Evolutionary conservation across 352 stramenopile species (phyloP).

Genomic region (Globisporangium barbulae): DNA sequence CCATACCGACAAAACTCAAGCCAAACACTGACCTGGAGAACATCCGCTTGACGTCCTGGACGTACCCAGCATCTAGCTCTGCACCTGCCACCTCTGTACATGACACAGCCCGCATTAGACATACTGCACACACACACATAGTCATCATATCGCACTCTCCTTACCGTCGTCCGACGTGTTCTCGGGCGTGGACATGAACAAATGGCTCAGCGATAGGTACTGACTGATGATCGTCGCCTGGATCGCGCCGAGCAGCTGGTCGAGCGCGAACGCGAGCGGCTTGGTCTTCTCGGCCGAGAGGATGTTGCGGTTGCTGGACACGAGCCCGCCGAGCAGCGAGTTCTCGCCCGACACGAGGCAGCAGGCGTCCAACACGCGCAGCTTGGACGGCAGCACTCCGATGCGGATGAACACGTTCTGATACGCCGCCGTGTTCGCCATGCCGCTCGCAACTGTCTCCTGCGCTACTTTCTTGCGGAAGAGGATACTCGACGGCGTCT

Average conservation of each 20-base stretch:
- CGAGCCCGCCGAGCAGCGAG: conserved; percentile 56
- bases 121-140: background rate
- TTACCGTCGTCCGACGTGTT: conserved; percentile 62
- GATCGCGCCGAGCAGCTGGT: conserved; percentile 64
- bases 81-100: conserved; percentile 29
- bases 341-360: conserved; percentile 62
- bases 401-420: conserved; percentile 73
- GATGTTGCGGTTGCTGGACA: conserved; percentile 35
- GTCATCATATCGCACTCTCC: background rate
- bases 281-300: conserved; percentile 37
- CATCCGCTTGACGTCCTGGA: conserved; percentile 58
- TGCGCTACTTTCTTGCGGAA: conserved; percentile 70
- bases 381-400: conserved; percentile 72
- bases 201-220: conserved; percentile 58
- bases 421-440: conserved; percentile 60
- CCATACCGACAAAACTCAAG: background rate
- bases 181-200: conserved; percentile 77
- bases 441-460: conserved; percentile 57
- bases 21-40: conserved; percentile 32
- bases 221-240: conserved; percentile 69
- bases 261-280: conserved; percentile 47
- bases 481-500: conserved; percentile 51
- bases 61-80: conserved; percentile 69
- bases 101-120: background rate
- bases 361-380: conserved; percentile 71